Evolutionary conservation across 2,329 filamentous ascomycete species (phyloP).

Genomic region (Trichoderma sp.): DNA sequence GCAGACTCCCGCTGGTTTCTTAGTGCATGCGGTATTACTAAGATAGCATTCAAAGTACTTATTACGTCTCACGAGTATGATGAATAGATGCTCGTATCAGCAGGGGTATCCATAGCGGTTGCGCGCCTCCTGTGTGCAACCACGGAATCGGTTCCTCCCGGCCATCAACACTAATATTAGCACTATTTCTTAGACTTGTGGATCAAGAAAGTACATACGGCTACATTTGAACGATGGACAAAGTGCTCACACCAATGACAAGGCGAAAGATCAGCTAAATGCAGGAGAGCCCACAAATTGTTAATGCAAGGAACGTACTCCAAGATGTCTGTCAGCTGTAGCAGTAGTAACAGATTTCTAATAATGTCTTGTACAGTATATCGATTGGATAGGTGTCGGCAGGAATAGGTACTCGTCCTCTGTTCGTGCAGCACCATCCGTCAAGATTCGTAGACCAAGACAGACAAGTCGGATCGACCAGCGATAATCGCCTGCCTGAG

Average conservation of each 20-base stretch:
- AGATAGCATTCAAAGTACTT: background rate
- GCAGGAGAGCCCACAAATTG: background rate
- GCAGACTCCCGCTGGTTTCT: background rate
- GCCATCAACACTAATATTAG: background rate
- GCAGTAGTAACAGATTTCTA: background rate
- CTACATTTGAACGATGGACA: background rate
- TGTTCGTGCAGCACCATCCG: background rate
- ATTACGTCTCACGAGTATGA: background rate
- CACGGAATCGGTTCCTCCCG: background rate
- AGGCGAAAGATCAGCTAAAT: background rate
- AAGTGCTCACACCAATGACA: background rate
- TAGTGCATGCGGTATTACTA: conserved; percentile 11
- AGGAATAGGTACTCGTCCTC: background rate
- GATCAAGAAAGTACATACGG: background rate
- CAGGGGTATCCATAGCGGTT: conserved; percentile 4
- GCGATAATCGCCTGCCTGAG: background rate
- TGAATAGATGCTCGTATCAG: background rate
- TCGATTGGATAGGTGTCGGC: background rate
- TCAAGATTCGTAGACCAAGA: background rate
- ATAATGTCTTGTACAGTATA: background rate
- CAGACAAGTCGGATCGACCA: background rate
- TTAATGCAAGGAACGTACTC: background rate
- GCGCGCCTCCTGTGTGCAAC: background rate
- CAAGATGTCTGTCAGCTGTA: background rate
- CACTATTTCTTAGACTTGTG: background rate